phyloP scores from a whole-genome alignment of 768 basidiomycete genomes.

The Collybiopsis confluens region DNA sequence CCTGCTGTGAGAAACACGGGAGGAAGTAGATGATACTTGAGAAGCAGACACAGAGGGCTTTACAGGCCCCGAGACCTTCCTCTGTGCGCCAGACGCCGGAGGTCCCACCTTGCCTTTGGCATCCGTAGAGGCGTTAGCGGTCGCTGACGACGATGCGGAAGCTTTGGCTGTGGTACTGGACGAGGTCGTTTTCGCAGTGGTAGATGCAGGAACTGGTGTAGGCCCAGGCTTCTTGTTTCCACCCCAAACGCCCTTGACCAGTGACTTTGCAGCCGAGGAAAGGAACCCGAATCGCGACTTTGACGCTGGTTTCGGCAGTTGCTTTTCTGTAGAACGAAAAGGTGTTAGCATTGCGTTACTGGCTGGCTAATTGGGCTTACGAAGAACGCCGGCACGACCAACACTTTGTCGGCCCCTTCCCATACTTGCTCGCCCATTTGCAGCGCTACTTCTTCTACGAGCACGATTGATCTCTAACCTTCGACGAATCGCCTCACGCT shows the following conservation, averaged over 20 bases:
- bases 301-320: constrained; percentile 31
- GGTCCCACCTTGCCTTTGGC: background rate
- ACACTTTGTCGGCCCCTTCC: constrained; percentile 34
- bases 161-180: constrained; percentile 11
- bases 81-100: background rate
- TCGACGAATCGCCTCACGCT: constrained; percentile 55
- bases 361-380: constrained; percentile 38
- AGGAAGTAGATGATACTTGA: background rate
- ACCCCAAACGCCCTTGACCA: constrained; percentile 74
- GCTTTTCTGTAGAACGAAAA: constrained; percentile 27
- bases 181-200: constrained; percentile 2
- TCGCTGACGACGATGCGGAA: background rate
- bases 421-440: constrained; percentile 24
- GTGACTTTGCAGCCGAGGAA: constrained; percentile 59
- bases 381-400: constrained; percentile 31
- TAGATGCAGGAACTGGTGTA: constrained; percentile 20
- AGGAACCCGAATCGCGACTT: constrained; percentile 69
- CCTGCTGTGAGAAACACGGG: background rate
- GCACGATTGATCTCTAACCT: constrained; percentile 66
- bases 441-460: constrained; percentile 65
- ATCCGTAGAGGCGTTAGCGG: background rate
- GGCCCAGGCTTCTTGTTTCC: constrained; percentile 38
- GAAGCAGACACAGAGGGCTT: background rate
- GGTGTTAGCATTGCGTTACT: background rate
- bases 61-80: background rate